Conservation (phyloP, 2,329 filamentous ascomycete species). For the Aspergillus pseudoviridinutans region DNA sequence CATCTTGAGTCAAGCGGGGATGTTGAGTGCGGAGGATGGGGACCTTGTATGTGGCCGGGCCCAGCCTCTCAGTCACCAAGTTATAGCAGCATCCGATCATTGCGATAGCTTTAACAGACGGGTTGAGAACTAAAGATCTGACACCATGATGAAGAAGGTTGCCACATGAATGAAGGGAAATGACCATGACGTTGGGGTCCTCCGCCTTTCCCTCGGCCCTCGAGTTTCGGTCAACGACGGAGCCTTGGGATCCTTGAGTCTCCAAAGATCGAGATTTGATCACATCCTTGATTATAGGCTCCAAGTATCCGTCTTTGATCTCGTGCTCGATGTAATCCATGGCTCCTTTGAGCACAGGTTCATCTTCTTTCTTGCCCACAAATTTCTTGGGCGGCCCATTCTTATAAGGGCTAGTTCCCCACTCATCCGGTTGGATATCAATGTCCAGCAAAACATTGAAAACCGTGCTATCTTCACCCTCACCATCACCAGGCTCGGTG, state of each 20-base stretch:
- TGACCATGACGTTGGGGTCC: slow-evolving; percentile 63
- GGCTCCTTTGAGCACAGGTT: slow-evolving; percentile 24
- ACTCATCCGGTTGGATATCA: slow-evolving; percentile 27
- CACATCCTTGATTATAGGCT: slow-evolving; percentile 36
- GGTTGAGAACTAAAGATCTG: slow-evolving; percentile 78
- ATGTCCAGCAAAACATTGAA: slow-evolving; percentile 35
- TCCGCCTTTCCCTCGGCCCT: slow-evolving; percentile 5
- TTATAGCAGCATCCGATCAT: slow-evolving; percentile 99
- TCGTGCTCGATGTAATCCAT: slow-evolving; percentile 45
- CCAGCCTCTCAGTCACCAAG: slow-evolving; percentile 82
- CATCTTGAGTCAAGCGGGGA: slow-evolving; percentile 63
- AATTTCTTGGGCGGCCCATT: slow-evolving; percentile 8
- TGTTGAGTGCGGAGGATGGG: slow-evolving; percentile 73
- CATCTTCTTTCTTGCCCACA: slow-evolving; percentile 11
- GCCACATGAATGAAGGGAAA: slow-evolving; percentile 95
- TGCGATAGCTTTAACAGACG: slow-evolving; percentile 80
- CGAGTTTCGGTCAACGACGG: background rate
- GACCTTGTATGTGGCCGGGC: slow-evolving; percentile 81
- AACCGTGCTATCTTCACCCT: slow-evolving; percentile 23
- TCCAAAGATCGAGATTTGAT: slow-evolving; percentile 18
- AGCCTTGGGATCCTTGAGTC: background rate
- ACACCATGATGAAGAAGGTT: slow-evolving; percentile 96
- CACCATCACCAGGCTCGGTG: slow-evolving; percentile 7
- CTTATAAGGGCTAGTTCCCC: slow-evolving; percentile 13
- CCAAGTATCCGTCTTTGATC: slow-evolving; percentile 41